Percentiles rank a stretch among this genome's conserved stretches.
Evolutionary conservation across 2,329 filamentous ascomycete species (phyloP).

Genomic region (Diplocarpon rosae): DNA sequence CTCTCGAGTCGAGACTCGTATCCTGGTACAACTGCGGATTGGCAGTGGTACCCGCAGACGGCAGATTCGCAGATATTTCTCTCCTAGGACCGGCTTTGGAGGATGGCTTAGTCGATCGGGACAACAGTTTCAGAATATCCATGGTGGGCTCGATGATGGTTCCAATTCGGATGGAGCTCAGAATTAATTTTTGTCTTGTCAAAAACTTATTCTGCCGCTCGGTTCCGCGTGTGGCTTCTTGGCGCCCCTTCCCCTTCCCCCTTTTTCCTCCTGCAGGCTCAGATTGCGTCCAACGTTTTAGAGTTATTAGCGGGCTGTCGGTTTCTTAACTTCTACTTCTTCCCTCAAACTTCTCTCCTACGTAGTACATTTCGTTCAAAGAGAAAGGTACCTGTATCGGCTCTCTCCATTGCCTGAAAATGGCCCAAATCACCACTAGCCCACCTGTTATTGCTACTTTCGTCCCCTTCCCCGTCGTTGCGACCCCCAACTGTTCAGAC

Average conservation of each 20-base stretch:
- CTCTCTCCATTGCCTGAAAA: too few species aligned
- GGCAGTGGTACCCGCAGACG: conserved; percentile 50
- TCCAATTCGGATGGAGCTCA: neutral
- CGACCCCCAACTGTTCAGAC: too few species aligned
- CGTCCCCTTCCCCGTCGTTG: too few species aligned
- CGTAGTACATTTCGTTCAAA: too few species aligned
- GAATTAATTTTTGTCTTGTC: neutral
- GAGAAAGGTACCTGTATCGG: too few species aligned
- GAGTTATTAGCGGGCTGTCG: too few species aligned
- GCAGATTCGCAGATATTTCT: conserved; percentile 36
- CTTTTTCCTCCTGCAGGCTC: too few species aligned
- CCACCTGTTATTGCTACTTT: too few species aligned
- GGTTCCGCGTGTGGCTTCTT: neutral
- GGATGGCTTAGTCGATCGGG: conserved; percentile 52
- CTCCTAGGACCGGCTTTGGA: conserved; percentile 27
- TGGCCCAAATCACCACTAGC: too few species aligned
- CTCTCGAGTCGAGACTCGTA: conserved; percentile 31
- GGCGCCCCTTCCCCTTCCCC: neutral
- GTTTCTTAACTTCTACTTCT: too few species aligned
- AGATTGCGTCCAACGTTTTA: too few species aligned
- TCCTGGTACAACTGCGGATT: conserved; percentile 64
- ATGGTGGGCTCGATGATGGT: conserved; percentile 15
- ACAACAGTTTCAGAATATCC: conserved; percentile 63
- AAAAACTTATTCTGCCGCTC: neutral
- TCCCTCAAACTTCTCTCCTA: too few species aligned